A percentile compares a stretch with the other conserved stretches of the same genome.
These are phyloP conservation scores for Melampsora larici-populina DNA, from an alignment of 1,284 basidiomycete genomes.

Conservation along the genomic window DNA sequence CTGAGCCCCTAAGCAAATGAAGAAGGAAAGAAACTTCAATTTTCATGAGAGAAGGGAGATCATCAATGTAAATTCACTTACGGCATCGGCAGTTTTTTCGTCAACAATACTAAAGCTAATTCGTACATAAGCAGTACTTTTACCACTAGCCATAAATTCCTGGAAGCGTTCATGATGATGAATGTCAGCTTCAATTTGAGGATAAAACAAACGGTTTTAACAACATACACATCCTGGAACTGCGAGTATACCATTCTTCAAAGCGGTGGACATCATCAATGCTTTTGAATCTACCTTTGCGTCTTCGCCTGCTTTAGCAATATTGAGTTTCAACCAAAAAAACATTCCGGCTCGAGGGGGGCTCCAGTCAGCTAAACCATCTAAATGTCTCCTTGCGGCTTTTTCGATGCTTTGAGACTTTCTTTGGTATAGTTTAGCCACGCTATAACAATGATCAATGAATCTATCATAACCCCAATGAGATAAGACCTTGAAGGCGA, in stretches of 20 bases:
- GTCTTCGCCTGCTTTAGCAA: slow-evolving; percentile 52
- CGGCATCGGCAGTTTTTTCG: slow-evolving; percentile 66
- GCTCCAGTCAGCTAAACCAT: slow-evolving; percentile 75
- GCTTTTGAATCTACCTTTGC: slow-evolving; percentile 65
- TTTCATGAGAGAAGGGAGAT: neutral
- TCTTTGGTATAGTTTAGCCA: slow-evolving; percentile 73
- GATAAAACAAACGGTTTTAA: neutral
- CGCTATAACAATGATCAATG: slow-evolving; percentile 64
- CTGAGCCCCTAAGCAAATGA: slow-evolving; percentile 59
- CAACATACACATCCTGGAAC: slow-evolving; percentile 64
- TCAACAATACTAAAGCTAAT: slow-evolving; percentile 74
- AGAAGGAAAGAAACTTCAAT: neutral
- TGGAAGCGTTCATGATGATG: neutral
- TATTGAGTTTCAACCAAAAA: slow-evolving; percentile 47
- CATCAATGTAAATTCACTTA: slow-evolving; percentile 4
- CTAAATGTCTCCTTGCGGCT: slow-evolving; percentile 70
- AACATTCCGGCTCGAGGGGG: slow-evolving; percentile 73
- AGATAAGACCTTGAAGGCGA: slow-evolving; percentile 67
- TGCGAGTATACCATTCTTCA: slow-evolving; percentile 77
- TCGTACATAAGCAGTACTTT: slow-evolving; percentile 69
- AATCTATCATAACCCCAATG: slow-evolving; percentile 70
- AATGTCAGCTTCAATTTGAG: no score
- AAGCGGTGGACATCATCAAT: slow-evolving; percentile 72
- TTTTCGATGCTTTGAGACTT: slow-evolving; percentile 76
- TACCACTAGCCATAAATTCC: slow-evolving; percentile 67